These are phyloP conservation scores for Brassica hybrid DNA, from an alignment of 441 rosid species.

Conservation along the genomic window DNA sequence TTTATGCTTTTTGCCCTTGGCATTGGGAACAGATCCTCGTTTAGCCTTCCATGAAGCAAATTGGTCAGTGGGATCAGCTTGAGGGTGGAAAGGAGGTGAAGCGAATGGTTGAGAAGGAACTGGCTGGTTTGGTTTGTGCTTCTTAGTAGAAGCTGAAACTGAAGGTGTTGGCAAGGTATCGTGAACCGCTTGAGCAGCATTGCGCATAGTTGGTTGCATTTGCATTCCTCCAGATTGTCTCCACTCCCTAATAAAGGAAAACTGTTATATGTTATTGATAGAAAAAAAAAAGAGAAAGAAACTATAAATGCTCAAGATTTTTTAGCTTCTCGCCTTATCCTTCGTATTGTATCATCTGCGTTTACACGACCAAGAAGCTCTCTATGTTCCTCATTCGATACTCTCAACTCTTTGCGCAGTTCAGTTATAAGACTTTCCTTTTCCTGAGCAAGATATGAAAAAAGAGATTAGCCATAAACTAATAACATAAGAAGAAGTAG, in stretches of 20 bases:
- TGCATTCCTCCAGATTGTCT: slow-evolving; percentile 63
- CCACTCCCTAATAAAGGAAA: slow-evolving; percentile 60
- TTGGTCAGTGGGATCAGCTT: slow-evolving; percentile 46
- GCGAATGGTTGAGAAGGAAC: slow-evolving; percentile 47
- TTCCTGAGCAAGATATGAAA: slow-evolving; percentile 50
- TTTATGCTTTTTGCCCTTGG: slow-evolving; percentile 59
- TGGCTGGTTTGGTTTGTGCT: slow-evolving; percentile 59
- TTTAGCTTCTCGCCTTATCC: slow-evolving; percentile 53
- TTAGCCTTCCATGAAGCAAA: slow-evolving; percentile 50
- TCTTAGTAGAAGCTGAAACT: slow-evolving; percentile 62
- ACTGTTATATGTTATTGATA: slow-evolving; percentile 10
- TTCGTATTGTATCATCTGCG: slow-evolving; percentile 57
- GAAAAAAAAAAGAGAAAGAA: slow-evolving; percentile 11
- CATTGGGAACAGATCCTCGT: slow-evolving; percentile 47
- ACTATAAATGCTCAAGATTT: slow-evolving; percentile 5
- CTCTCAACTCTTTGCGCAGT: slow-evolving; percentile 64
- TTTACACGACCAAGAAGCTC: slow-evolving; percentile 69
- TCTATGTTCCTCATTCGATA: slow-evolving; percentile 70
- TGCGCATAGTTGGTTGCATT: slow-evolving; percentile 51
- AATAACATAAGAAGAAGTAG: slow-evolving; percentile 32
- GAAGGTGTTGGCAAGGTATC: slow-evolving; percentile 65
- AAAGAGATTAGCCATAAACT: slow-evolving; percentile 16
- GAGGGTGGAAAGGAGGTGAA: slow-evolving; percentile 60
- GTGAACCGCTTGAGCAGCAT: slow-evolving; percentile 49
- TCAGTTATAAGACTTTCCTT: slow-evolving; percentile 71